Conservation (phyloP, 345 rosid species). For the Salix caprea region DNA sequence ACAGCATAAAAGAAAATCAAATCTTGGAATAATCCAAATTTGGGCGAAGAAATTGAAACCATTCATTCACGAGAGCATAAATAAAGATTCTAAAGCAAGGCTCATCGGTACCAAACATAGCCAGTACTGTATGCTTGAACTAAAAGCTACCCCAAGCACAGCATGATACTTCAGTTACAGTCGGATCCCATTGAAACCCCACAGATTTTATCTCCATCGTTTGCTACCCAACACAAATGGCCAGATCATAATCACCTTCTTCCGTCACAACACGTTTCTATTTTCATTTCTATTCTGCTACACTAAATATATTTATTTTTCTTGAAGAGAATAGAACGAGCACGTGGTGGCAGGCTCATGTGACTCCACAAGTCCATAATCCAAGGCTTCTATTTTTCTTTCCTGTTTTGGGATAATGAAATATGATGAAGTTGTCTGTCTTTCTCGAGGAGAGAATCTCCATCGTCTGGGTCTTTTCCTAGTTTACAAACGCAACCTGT, state of each 20-base stretch:
- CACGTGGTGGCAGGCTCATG: constrained; percentile 7
- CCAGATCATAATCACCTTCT: not conserved
- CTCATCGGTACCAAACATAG: not conserved
- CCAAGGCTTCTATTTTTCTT: constrained; percentile 27
- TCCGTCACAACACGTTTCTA: too few relatives aligned
- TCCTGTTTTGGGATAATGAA: not conserved
- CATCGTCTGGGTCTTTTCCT: not conserved
- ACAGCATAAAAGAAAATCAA: not conserved
- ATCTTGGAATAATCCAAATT: not conserved
- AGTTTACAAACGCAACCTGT: too few relatives aligned
- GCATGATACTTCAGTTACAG: not conserved
- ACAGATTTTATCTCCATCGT: not conserved
- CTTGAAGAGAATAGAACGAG: constrained; percentile 7
- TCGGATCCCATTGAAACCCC: constrained; percentile 7
- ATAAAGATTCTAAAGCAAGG: not conserved
- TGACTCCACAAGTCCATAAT: constrained; percentile 11
- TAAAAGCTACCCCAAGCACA: not conserved
- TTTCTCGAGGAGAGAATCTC: constrained; percentile 17
- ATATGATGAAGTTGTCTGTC: constrained; percentile 1
- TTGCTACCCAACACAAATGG: not conserved
- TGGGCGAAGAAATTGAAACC: not conserved
- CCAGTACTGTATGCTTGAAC: not conserved
- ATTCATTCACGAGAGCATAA: not conserved
- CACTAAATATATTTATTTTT: too few relatives aligned
- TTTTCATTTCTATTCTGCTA: too few relatives aligned